Conservation (phyloP, 108 stramenopile species). For the Cyclotella atomus region DNA sequence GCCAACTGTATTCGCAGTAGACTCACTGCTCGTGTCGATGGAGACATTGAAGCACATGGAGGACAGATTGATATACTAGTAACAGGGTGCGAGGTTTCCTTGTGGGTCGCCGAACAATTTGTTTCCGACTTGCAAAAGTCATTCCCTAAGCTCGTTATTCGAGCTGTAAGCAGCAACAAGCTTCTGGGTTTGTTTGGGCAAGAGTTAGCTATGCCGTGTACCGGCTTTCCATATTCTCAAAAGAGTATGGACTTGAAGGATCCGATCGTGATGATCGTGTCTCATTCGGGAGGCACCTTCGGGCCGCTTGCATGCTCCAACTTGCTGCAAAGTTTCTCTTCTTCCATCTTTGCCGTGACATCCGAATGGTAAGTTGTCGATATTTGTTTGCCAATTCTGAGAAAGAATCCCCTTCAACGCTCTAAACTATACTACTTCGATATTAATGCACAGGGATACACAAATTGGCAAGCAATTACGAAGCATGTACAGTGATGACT, state of each 20-base stretch:
- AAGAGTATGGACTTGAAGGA: constrained; percentile 51
- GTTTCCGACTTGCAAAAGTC: constrained; percentile 54
- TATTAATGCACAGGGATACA: constrained; percentile 30
- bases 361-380: constrained; percentile 28
- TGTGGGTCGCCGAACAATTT: constrained; percentile 75
- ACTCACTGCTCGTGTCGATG: constrained; percentile 46
- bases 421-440: no score
- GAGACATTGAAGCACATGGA: constrained; percentile 32
- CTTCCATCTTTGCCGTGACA: constrained; percentile 53
- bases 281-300: constrained; percentile 40
- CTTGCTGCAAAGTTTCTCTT: constrained; percentile 52
- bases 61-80: constrained; percentile 56
- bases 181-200: constrained; percentile 62
- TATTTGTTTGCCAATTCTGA: background rate
- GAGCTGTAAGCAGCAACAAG: constrained; percentile 58
- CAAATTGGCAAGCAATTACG: constrained; percentile 58
- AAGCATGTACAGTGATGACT: constrained; percentile 53
- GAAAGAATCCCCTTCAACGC: no score
- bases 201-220: constrained; percentile 51
- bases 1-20: constrained; percentile 45
- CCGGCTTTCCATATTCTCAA: constrained; percentile 46
- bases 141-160: constrained; percentile 59
- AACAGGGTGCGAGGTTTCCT: constrained; percentile 61
- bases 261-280: constrained; percentile 57
- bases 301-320: constrained; percentile 50